A percentile compares a stretch with the other conserved stretches of the same genome.
phyloP scores from a whole-genome alignment of 805 yeast species.

The Metschnikowia dekortorum region DNA sequence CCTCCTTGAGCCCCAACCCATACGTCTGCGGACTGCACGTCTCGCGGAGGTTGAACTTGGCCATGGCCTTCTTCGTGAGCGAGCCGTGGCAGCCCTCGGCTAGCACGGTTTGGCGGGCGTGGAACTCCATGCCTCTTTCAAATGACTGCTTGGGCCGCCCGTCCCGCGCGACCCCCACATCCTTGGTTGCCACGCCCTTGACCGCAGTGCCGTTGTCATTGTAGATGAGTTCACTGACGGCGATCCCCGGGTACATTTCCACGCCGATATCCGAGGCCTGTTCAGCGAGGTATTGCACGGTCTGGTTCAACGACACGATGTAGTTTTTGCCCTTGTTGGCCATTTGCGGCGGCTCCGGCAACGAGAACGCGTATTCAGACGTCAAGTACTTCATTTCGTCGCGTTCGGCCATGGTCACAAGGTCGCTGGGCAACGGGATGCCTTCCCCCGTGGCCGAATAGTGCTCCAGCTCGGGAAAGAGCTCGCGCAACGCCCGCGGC shows the following conservation, averaged over 20 bases:
- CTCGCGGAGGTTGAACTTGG: conserved; percentile 62
- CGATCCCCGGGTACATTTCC: conserved; percentile 85
- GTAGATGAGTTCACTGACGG: conserved; percentile 76
- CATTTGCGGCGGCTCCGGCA: conserved; percentile 95
- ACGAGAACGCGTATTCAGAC: conserved; percentile 54
- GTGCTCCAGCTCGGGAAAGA: conserved; percentile 65
- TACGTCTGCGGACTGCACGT: conserved; percentile 77
- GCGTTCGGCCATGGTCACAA: conserved; percentile 67
- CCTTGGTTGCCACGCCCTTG: conserved; percentile 90
- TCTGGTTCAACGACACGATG: conserved; percentile 77
- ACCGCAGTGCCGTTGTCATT: conserved; percentile 50
- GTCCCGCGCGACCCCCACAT: conserved; percentile 73
- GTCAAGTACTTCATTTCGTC: conserved; percentile 74
- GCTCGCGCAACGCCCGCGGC: conserved; percentile 81
- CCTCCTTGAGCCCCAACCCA: conserved; percentile 94
- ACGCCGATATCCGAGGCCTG: conserved; percentile 92
- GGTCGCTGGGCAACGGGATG: conserved; percentile 72
- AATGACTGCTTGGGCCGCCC: conserved; percentile 80
- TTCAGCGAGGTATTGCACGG: conserved; percentile 77
- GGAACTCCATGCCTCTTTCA: conserved; percentile 97
- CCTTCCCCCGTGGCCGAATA: conserved; percentile 49
- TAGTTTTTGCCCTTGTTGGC: conserved; percentile 74
- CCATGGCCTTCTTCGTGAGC: conserved; percentile 70
- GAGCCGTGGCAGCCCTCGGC: conserved; percentile 99
- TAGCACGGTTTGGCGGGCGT: conserved; percentile 79